phyloP scores from a whole-genome alignment of 2,329 filamentous ascomycete genomes.

The Paraphaeosphaeria minitans region DNA sequence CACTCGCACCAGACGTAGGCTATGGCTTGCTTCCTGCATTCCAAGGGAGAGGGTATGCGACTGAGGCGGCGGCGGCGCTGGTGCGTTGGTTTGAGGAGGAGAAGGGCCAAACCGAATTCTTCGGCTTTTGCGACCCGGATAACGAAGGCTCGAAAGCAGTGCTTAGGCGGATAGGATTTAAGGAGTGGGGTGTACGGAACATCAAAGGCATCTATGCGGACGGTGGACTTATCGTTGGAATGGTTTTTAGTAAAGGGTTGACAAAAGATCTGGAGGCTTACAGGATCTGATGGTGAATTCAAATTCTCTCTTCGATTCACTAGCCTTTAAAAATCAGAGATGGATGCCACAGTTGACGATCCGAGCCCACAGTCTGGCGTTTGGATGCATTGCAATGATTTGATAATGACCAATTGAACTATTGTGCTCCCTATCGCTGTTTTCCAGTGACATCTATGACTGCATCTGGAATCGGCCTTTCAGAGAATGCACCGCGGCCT shows the following conservation, averaged over 20 bases:
- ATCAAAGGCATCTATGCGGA: slow-evolving; percentile 9
- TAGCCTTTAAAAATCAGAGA: too few relatives aligned
- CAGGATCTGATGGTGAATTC: not conserved
- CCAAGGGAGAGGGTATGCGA: slow-evolving; percentile 22
- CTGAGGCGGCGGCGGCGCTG: slow-evolving; percentile 14
- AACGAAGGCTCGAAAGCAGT: slow-evolving; percentile 20
- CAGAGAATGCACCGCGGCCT: not conserved
- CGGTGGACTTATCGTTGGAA: not conserved
- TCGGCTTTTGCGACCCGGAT: slow-evolving; percentile 16
- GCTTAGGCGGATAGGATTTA: slow-evolving; percentile 20
- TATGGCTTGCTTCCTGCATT: slow-evolving; percentile 14
- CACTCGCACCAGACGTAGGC: slow-evolving; percentile 20
- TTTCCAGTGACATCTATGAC: not conserved
- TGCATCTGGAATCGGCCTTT: not conserved
- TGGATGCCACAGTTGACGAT: not conserved
- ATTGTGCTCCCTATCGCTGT: too few relatives aligned
- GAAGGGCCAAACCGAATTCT: slow-evolving; percentile 7
- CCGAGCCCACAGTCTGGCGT: not conserved
- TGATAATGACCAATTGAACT: too few relatives aligned
- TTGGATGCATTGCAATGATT: not conserved
- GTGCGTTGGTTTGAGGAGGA: slow-evolving; percentile 10
- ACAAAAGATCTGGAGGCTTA: slow-evolving; percentile 7
- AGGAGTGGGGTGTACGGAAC: slow-evolving; percentile 15
- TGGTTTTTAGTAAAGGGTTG: slow-evolving; percentile 13
- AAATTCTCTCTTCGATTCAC: too few relatives aligned